These are phyloP conservation scores for Hyphodiscus sp. DNA, from an alignment of 2,329 filamentous ascomycete species.

Conservation along the genomic window DNA sequence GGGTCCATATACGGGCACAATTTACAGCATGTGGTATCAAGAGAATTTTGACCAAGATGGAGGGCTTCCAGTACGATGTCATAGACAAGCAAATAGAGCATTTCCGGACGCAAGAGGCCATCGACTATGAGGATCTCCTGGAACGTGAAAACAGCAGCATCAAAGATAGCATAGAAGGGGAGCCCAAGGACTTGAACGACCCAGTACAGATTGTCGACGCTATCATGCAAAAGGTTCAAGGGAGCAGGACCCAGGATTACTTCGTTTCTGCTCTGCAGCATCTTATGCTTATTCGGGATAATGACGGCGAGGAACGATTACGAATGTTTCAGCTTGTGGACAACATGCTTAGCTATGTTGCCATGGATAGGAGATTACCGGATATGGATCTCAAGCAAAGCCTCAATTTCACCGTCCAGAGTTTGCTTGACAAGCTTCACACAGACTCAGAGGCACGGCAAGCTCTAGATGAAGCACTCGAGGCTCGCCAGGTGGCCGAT, in stretches of 20 bases:
- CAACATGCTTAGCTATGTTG: conserved; percentile 97
- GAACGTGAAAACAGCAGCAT: conserved; percentile 87
- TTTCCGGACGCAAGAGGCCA: conserved; percentile 88
- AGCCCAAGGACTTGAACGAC: conserved; percentile 87
- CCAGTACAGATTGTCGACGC: conserved; percentile 90
- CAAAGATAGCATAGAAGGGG: conserved; percentile 61
- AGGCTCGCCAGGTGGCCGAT: conserved; percentile 88
- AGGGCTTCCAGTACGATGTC: conserved; percentile 94
- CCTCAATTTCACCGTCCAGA: conserved; percentile 95
- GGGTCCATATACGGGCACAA: conserved; percentile 91
- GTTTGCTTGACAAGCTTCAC: conserved; percentile 87
- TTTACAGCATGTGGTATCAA: conserved; percentile 95
- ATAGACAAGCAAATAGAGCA: conserved; percentile 97
- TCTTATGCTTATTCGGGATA: conserved; percentile 84
- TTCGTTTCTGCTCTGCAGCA: conserved; percentile 95
- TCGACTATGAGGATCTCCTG: conserved; percentile 96
- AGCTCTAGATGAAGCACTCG: conserved; percentile 83
- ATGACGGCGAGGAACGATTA: conserved; percentile 83
- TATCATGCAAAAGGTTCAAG: conserved; percentile 77
- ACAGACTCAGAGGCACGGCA: conserved; percentile 93
- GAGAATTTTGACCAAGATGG: conserved; percentile 93
- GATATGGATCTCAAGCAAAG: conserved; percentile 98
- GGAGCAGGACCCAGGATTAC: conserved; percentile 85
- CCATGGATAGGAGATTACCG: conserved; percentile 91
- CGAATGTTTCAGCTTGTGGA: conserved; percentile 97